Conservation (phyloP, 345 rosid species). For the Barbarea vulgaris region DNA sequence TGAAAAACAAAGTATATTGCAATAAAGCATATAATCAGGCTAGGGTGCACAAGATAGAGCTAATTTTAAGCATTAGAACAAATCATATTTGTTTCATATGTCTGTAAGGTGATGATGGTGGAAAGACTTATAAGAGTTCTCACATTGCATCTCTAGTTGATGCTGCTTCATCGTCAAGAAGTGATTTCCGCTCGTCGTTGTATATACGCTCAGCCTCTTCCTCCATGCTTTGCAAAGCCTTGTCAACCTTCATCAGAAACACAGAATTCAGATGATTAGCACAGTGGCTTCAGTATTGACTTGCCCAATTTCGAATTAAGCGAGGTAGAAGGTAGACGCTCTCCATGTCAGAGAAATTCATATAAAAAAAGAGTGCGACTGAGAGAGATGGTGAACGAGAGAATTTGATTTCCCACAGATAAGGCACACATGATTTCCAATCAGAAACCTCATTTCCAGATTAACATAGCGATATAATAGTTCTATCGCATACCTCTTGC, state of each 20-base stretch:
- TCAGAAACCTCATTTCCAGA: neutral
- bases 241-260: constrained; percentile 65
- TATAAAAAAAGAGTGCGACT: neutral
- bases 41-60: neutral
- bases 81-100: neutral
- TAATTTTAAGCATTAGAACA: neutral
- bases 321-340: neutral
- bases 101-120: neutral
- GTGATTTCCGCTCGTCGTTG: constrained; percentile 76
- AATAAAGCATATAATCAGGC: neutral
- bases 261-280: neutral
- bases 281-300: neutral
- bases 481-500: constrained; percentile 64
- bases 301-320: neutral
- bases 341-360: neutral
- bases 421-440: constrained; percentile 5
- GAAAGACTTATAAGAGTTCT: constrained; percentile 40
- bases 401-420: neutral
- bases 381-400: neutral
- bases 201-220: constrained; percentile 91
- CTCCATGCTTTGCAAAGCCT: constrained; percentile 87
- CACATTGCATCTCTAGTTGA: constrained; percentile 98
- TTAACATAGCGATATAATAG: constrained; percentile 2
- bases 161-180: constrained; percentile 95
- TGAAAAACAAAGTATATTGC: constrained; percentile 4